These are phyloP conservation scores for Fusarium staphyleae DNA, from an alignment of 2,329 filamentous ascomycete genomes.

Conservation along the genomic window DNA sequence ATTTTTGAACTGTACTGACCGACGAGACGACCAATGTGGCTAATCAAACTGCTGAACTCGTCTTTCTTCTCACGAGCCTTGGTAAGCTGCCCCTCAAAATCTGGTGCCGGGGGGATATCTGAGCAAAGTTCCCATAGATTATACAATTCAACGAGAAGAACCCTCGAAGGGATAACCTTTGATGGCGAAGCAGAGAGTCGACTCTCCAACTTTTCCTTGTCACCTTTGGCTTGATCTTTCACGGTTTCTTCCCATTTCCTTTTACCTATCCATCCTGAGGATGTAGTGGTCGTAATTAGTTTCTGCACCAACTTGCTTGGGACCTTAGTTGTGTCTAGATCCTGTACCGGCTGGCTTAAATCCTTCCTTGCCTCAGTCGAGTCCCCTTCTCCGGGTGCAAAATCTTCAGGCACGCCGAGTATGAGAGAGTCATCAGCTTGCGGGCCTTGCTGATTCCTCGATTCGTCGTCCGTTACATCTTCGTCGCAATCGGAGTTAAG, in stretches of 20 bases:
- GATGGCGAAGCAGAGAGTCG: neutral
- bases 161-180: constrained; percentile 2
- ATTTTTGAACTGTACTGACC: constrained; percentile 12
- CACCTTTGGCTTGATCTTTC: neutral
- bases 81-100: constrained; percentile 17
- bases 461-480: neutral
- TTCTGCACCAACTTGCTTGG: constrained; percentile 7
- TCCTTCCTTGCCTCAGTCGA: constrained; percentile 10
- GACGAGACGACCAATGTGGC: constrained; percentile 15
- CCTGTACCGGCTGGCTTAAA: constrained; percentile 6
- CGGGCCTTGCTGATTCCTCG: neutral
- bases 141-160: constrained; percentile 23
- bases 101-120: constrained; percentile 19
- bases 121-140: constrained; percentile 24
- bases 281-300: constrained; percentile 14
- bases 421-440: constrained; percentile 31
- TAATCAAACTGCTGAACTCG: constrained; percentile 9
- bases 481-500: neutral
- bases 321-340: constrained; percentile 19
- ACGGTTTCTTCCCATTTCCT: constrained; percentile 21
- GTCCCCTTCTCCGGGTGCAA: constrained; percentile 4
- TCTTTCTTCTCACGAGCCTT: constrained; percentile 18
- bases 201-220: constrained; percentile 1
- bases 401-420: constrained; percentile 25
- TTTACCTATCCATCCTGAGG: constrained; percentile 15